phyloP scores from a whole-genome alignment of 139 green algal species.

The Chlamydomonas schloesseri region DNA sequence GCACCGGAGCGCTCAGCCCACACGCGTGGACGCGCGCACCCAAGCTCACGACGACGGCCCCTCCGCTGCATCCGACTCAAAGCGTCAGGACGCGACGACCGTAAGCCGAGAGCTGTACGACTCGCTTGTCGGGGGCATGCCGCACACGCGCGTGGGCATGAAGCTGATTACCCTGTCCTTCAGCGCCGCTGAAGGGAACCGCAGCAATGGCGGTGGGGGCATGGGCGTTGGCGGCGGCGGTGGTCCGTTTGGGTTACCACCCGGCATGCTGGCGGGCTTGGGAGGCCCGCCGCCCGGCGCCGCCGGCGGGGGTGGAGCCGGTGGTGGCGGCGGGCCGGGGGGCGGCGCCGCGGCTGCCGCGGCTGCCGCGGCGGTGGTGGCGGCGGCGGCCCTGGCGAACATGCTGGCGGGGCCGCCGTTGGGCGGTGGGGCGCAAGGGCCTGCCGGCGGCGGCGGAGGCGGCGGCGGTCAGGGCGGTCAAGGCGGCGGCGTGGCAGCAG shows the following conservation, averaged over 20 bases:
- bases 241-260: too few relatives aligned
- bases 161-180: slow-evolving; percentile 37
- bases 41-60: too few relatives aligned
- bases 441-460: neutral
- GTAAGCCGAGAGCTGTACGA: slow-evolving; percentile 17
- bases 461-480: neutral
- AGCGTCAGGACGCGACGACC: neutral
- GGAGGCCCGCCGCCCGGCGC: neutral
- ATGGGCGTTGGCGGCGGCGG: neutral
- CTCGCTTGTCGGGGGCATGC: neutral
- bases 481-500: too few relatives aligned
- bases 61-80: too few relatives aligned
- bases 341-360: neutral
- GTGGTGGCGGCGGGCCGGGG: neutral
- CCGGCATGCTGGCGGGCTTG: too few relatives aligned
- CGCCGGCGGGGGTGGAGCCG: neutral
- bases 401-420: neutral
- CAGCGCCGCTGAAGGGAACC: neutral
- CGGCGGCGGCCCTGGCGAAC: slow-evolving; percentile 1
- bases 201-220: neutral
- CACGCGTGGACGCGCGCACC: too few relatives aligned
- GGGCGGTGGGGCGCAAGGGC: too few relatives aligned
- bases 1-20: too few relatives aligned
- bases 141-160: slow-evolving; percentile 22
- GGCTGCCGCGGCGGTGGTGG: neutral